Evolutionary conservation across 31 red algal species (phyloP), one percentile per base, ranked within the genome.

Genomic region (Bonnemaisonia californica): DNA sequence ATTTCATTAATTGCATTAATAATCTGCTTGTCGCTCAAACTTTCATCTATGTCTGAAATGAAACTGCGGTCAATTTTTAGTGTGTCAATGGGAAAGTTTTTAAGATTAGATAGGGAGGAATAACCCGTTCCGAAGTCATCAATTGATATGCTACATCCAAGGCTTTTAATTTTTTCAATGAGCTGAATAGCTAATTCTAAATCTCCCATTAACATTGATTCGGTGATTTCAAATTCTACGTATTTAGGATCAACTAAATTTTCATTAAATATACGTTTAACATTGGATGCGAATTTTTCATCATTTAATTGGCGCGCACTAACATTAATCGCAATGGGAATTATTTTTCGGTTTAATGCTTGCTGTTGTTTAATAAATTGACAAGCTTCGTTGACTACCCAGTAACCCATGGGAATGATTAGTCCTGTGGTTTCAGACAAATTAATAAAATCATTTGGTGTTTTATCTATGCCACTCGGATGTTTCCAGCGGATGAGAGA

Each of bases 41-140:
- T 29, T 13, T 66, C 24, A 9, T 5, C 29, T 5, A 80, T 7
- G 5, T 69, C 76, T 4, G 5, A 4, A 11, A 80, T 41, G 30
- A 80, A 80, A 30, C 21, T 9, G 4, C 54, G 29, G 40, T 80
- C 76, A 47, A 80, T 80, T 39, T 80, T 80, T 5, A 80, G 59
- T 8, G 29, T 18, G 41, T 80, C 40, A 4, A 80, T 8, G 4
- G 58, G 58, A 9, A 80, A 48, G 4, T 29, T n/a, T n/a, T 80
- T 63, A 5, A 80, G 38, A 41, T 66, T 40, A n/a, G 58, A 8
- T 23, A 80, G 34, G 11, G 76, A 80, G 13, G 76, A 80, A 29
- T 80, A 80, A 11, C 76, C 76, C 4, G 76, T 80, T n/a, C 76
- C 76, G 40, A 80, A 80, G 60, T 80, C 76, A 47, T 80, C 76